A percentile compares a stretch with the other conserved stretches of the same genome.
Conservation (phyloP, 2,329 filamentous ascomycete species). For the Diaporthe sp. region DNA sequence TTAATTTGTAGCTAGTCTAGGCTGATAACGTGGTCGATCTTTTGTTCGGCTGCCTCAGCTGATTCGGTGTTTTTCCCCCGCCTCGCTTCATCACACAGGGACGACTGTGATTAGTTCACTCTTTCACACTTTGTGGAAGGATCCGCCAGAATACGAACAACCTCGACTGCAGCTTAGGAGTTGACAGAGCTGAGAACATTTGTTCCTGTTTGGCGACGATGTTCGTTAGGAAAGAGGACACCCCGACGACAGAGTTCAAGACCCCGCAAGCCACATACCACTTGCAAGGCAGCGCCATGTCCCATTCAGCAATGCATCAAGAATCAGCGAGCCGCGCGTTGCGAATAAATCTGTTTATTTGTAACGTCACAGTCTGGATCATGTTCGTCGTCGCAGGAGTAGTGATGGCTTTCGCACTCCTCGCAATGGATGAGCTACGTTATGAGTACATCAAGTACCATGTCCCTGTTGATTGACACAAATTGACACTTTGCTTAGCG, state of each 20-base stretch:
- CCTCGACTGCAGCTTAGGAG: fast-evolving
- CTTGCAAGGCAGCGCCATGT: background rate
- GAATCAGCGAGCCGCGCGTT: background rate
- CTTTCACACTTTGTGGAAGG: no score
- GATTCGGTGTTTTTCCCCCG: background rate
- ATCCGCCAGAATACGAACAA: background rate
- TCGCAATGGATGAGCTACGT: conserved; percentile 14
- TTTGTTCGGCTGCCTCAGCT: conserved; percentile 3
- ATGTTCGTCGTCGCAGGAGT: conserved; percentile 19
- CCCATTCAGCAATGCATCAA: background rate
- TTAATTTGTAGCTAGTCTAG: background rate
- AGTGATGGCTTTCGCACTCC: conserved; percentile 3
- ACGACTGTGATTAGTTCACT: background rate
- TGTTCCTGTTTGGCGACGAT: background rate
- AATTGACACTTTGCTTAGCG: background rate
- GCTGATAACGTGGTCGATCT: conserved; percentile 2
- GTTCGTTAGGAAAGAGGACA: background rate
- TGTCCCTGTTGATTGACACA: background rate
- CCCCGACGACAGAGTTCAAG: no score
- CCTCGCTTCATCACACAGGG: background rate
- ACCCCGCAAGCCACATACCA: background rate
- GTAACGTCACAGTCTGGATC: conserved; percentile 5
- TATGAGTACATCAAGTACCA: background rate
- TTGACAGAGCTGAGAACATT: no score
- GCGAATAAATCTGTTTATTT: background rate